These are phyloP conservation scores for Colletotrichum chlorophyti DNA, from an alignment of 2,329 filamentous ascomycete species.

Conservation along the genomic window DNA sequence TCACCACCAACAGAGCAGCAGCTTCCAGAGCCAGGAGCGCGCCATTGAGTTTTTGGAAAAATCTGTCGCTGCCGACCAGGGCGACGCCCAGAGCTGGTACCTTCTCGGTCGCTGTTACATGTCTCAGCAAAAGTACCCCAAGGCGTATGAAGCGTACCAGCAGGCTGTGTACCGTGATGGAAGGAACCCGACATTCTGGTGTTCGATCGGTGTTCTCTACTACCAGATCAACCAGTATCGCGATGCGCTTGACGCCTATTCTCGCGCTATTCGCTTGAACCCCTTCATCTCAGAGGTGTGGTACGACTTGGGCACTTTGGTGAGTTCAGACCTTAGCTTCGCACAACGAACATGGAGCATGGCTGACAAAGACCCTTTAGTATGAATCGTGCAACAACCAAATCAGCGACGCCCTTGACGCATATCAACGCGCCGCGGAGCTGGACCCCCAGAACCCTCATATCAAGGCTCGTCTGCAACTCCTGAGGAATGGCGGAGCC, in stretches of 20 bases:
- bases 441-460: conserved; percentile 92
- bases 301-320: conserved; percentile 96
- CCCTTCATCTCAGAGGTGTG: conserved; percentile 99
- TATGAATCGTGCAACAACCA: conserved; percentile 99
- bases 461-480: conserved; percentile 92
- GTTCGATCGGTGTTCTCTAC: conserved; percentile 97
- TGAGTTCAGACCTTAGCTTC: conserved; percentile 60
- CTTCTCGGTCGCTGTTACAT: conserved; percentile 97
- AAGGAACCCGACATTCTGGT: conserved; percentile 98
- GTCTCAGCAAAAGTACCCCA: conserved; percentile 98
- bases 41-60: conserved; percentile 98
- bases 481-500: conserved; percentile 82
- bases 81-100: conserved; percentile 98
- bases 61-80: conserved; percentile 91
- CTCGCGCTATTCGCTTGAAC: conserved; percentile 92
- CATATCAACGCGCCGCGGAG: conserved; percentile 92
- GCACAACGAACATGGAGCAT: neutral
- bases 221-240: conserved; percentile 99
- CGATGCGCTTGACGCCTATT: conserved; percentile 96
- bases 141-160: conserved; percentile 97
- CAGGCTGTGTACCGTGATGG: conserved; percentile 98
- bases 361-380: conserved; percentile 55
- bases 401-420: conserved; percentile 93
- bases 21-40: conserved; percentile 90
- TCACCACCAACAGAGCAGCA: conserved; percentile 93